Base-by-base conservation (phyloP, 192 early-diverging fungal species). In the Backusella sp. region DNA sequence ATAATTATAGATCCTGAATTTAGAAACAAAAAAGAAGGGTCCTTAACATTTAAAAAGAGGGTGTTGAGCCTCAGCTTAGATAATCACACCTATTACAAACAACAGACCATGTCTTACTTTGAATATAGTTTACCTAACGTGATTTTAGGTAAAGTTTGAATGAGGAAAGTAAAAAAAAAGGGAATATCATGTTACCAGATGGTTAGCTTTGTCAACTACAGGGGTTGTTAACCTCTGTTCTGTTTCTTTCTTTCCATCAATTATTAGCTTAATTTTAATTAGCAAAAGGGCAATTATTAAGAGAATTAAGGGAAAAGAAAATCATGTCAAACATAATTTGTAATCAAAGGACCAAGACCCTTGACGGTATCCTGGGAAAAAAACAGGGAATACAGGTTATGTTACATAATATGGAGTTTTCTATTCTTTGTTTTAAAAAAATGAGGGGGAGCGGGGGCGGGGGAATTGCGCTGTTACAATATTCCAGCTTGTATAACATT, bases 361-460 rank as follows among this genome's bases (percentile, higher is more conserved):
- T 62, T 62, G 56, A 62, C 56, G 56, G 23, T 62, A 62, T 14
- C 46, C 23, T 11, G 56, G 56, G 56, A 23, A 62, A 4, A 62
- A 62, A 62, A 26, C 56, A 62, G 56, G 56, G 56, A 62, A 62
- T 62, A 9, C 23, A 62, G 23, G 21, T 62, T 14, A 62, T 62
- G 56, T 62, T 62, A 62, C 56, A 62, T 62, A 62, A 62, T 62
- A 11, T 62, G 26, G 21, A 62, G 56, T 62, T 62, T 26, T 59
- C 23, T 62, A 21, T 62, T 28, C 26, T 62, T 62, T 62, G 26
- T 14, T 62, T 28, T 49, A 49, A 49, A 62, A 19, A 39, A 39
- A 39, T 56, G 8, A 21, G 23, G 12, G 26, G 56, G 56, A 28
- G 21, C 21, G 26, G 26, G 21, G 56, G 23, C 23, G 56, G 56